Evolutionary conservation across 148 eudicot genomes (phyloP), one percentile per base, ranked within the genome.

Genomic region (Chenopodium quinoa): DNA sequence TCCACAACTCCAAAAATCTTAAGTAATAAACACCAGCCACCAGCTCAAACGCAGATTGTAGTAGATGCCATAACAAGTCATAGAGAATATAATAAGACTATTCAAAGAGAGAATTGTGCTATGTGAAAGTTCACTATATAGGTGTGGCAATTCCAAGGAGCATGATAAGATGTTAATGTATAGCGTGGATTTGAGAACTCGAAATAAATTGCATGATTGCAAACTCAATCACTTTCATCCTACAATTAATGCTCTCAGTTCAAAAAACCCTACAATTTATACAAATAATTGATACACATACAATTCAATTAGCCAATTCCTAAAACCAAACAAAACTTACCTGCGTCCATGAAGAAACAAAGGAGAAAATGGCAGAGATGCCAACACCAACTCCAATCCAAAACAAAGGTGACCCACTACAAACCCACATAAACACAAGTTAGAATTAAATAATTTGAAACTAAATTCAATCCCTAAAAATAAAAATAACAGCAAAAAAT

Each of bases 311-410:
- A 27, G 17, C 14, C 13, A 8, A 12, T 47, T 3, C 32, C 32
- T n/a, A n/a, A 3, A 10, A 47, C 60, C 44, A 56, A 56, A 27
- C 17, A 54, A 29, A 17, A 80, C 88, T 89, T 78, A 92, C 99
- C 97, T 95, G 88, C 77, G 90, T 78, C 84, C 90, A 81, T 13
- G 91, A 73, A 76, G 92, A 92, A 82, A 80, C 92, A 93, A 93
- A 91, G 78, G 99, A 89, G 79, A 91, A 93, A 60, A 93, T 82
- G 7, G 94, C 99, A 62, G 99, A 93, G 67, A 89, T 74, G 44
- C 91, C 98, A 83, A 95, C 97, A 83, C 98, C 98, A 90, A 95
- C 91, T 85, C 96, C 98, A 87, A 95, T 88, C 98, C 98, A 95
- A 81, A 95, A 93, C 78, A 95, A 88, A 74, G 96, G 98, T 56